Evolutionary conservation across 495 filamentous ascomycete species (phyloP).

Genomic region (Xylaria cubensis): DNA sequence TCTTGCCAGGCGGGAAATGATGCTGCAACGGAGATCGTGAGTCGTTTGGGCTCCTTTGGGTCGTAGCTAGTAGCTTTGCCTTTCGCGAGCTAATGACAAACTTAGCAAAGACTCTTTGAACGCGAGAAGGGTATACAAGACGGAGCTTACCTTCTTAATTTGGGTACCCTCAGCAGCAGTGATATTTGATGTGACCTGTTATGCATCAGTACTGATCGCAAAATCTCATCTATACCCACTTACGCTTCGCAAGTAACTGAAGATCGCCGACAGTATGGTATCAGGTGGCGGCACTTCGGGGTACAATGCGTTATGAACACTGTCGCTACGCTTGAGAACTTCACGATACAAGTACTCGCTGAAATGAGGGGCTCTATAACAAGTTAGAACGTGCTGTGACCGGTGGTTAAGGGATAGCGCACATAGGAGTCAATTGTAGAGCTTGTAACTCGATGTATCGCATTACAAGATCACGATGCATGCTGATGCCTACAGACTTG

Average conservation of each 20-base stretch:
- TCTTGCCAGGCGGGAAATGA: conserved; percentile 88
- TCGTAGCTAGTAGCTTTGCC: conserved; percentile 84
- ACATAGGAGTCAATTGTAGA: conserved; percentile 62
- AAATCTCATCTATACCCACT: not conserved
- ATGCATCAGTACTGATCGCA: not conserved
- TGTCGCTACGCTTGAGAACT: conserved; percentile 74
- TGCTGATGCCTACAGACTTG: conserved; percentile 73
- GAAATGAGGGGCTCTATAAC: conserved; percentile 86
- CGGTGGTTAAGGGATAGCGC: conserved; percentile 31
- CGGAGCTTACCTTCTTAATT: conserved; percentile 66
- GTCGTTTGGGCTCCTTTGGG: conserved; percentile 85
- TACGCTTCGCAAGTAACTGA: conserved; percentile 79
- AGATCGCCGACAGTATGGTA: conserved; percentile 72
- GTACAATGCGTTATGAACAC: conserved; percentile 81
- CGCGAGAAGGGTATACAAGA: not conserved
- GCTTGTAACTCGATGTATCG: conserved; percentile 90
- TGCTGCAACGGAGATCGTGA: conserved; percentile 83
- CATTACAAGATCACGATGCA: conserved; percentile 78
- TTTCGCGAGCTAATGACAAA: conserved; percentile 63
- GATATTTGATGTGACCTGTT: conserved; percentile 66
- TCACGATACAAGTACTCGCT: conserved; percentile 92
- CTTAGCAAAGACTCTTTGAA: not conserved
- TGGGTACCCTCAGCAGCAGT: conserved; percentile 83
- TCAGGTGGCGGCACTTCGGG: conserved; percentile 70
- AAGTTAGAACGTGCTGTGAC: conserved; percentile 46